Conservation (phyloP, 805 yeast species). For the Ogataea henricii region DNA sequence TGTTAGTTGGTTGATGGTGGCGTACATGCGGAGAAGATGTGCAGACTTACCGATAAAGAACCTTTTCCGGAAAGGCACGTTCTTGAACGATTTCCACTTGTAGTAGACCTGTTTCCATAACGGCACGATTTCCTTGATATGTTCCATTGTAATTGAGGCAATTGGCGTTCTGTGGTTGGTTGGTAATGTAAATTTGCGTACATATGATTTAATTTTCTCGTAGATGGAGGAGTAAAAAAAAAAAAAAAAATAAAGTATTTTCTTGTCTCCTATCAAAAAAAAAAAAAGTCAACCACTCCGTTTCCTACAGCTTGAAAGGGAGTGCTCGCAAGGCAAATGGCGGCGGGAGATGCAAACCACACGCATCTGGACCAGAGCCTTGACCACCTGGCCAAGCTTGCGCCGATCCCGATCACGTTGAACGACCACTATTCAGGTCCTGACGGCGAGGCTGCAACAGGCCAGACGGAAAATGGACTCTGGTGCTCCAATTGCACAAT, state of each 20-base stretch:
- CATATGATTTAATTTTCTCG: too few relatives aligned
- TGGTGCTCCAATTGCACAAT: constrained; percentile 36
- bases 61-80: constrained; percentile 66
- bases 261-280: background rate
- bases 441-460: constrained; percentile 6
- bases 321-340: constrained; percentile 2
- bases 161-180: background rate
- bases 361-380: constrained; percentile 19
- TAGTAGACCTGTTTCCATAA: constrained; percentile 51
- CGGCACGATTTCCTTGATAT: constrained; percentile 49
- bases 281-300: too few relatives aligned
- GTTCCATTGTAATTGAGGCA: constrained; percentile 43
- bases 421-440: constrained; percentile 32
- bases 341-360: constrained; percentile 14
- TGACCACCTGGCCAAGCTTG: constrained; percentile 21
- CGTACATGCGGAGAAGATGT: too few relatives aligned
- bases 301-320: too few relatives aligned
- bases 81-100: constrained; percentile 60
- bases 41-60: constrained; percentile 53
- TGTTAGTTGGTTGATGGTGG: constrained; percentile 2
- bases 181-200: too few relatives aligned
- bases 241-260: too few relatives aligned
- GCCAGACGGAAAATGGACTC: constrained; percentile 10
- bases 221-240: too few relatives aligned
- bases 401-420: constrained; percentile 45